Conservation (phyloP, 2,329 filamentous ascomycete genomes). For the Sordariomycetes sp. region DNA sequence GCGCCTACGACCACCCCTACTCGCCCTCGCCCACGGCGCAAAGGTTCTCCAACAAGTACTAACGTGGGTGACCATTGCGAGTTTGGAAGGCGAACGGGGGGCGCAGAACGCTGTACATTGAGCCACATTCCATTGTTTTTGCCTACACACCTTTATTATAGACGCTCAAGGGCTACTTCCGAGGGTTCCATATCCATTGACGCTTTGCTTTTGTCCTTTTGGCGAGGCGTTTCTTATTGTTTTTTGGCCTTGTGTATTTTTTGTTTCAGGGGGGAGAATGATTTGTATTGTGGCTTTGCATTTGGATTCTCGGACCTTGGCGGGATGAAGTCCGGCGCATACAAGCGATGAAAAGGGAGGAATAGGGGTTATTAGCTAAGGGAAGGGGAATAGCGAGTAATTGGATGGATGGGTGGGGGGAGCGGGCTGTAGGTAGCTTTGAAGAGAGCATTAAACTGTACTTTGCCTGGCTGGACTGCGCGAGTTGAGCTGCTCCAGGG, state of each 20-base stretch:
- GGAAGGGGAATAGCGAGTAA: no score
- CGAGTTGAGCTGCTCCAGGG: no score
- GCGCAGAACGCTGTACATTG: neutral
- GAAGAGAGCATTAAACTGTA: no score
- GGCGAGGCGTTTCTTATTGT: constrained; percentile 6
- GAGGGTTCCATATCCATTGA: neutral
- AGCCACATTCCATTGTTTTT: neutral
- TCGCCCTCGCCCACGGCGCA: constrained; percentile 26
- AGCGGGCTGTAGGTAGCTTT: no score
- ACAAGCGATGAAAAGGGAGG: no score
- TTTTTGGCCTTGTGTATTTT: constrained; percentile 5
- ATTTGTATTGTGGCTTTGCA: neutral
- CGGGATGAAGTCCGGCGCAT: no score
- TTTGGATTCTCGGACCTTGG: neutral
- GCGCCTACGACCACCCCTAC: constrained; percentile 40
- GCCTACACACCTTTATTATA: neutral
- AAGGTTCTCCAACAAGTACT: constrained; percentile 37
- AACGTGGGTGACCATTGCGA: constrained; percentile 9
- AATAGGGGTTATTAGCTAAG: no score
- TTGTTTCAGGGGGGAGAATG: neutral
- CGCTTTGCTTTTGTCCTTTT: neutral
- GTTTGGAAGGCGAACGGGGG: neutral
- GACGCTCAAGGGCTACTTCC: neutral
- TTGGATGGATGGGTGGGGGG: no score
- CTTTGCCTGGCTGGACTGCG: no score